Conservation (phyloP, 192 early-diverging fungal genomes). For the Dissophora globulifera region DNA sequence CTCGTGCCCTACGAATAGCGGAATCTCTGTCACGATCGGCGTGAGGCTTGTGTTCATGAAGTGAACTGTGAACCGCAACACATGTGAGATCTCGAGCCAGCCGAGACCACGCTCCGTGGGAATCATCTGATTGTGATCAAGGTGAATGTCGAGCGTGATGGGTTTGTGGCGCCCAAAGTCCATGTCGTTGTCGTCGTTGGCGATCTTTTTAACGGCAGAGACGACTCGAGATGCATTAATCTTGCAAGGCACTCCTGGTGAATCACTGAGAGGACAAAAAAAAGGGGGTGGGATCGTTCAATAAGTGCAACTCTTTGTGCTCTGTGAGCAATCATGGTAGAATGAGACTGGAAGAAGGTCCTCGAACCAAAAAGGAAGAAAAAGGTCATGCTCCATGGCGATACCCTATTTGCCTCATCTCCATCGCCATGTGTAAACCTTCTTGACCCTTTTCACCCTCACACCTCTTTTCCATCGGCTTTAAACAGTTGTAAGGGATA, state of each 20-base stretch:
- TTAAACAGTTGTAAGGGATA: too few relatives aligned
- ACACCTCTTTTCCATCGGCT: too few relatives aligned
- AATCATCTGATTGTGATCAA: conserved; percentile 45
- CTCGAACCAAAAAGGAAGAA: too few relatives aligned
- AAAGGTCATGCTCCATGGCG: conserved; percentile 3
- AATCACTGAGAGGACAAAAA: neutral
- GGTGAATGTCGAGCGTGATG: conserved; percentile 23
- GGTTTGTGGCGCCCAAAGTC: conserved; percentile 37
- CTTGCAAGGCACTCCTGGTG: conserved; percentile 29
- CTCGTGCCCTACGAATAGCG: conserved; percentile 37
- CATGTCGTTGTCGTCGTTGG: conserved; percentile 29
- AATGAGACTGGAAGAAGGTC: too few relatives aligned
- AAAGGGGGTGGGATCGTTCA: too few relatives aligned
- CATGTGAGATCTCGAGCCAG: conserved; percentile 46
- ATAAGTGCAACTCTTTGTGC: too few relatives aligned
- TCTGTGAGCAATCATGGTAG: too few relatives aligned
- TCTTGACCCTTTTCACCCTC: too few relatives aligned
- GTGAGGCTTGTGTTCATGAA: conserved; percentile 38
- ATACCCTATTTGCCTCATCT: too few relatives aligned
- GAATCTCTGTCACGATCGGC: conserved; percentile 21
- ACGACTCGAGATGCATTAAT: conserved; percentile 25
- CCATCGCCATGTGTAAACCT: too few relatives aligned
- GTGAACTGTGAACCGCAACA: conserved; percentile 18
- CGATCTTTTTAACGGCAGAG: conserved; percentile 23
- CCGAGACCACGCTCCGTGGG: conserved; percentile 28